A percentile compares a stretch with the other conserved stretches of the same genome.
Conservation (phyloP, 768 basidiomycete species). For the Neoboletus magnificus region DNA sequence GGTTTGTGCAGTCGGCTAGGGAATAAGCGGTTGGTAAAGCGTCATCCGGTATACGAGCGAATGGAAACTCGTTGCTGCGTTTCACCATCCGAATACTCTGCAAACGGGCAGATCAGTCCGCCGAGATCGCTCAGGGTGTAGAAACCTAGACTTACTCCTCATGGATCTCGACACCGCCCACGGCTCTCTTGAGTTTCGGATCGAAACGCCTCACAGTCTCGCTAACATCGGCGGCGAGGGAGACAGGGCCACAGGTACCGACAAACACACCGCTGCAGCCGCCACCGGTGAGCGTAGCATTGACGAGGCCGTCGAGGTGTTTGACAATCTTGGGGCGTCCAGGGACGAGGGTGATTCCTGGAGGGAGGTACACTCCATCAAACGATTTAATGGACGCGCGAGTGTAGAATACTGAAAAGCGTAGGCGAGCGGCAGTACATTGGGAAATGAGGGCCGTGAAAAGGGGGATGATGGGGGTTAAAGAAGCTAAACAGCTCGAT, state of each 20-base stretch:
- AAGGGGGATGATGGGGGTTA: conserved; percentile 48
- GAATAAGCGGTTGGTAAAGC: too few species aligned
- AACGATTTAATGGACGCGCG: conserved; percentile 34
- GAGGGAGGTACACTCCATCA: conserved; percentile 32
- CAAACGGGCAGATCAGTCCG: not conserved
- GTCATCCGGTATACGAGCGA: not conserved
- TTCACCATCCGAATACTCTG: conserved; percentile 15
- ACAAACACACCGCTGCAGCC: conserved; percentile 37
- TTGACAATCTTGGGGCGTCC: conserved; percentile 52
- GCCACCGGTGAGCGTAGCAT: conserved; percentile 37
- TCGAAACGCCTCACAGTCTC: conserved; percentile 34
- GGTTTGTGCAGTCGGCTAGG: not conserved
- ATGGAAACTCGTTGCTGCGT: not conserved
- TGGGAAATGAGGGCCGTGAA: conserved; percentile 46
- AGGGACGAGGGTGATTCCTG: conserved; percentile 43
- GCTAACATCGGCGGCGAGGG: conserved; percentile 32
- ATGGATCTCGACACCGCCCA: conserved; percentile 40
- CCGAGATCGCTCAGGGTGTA: not conserved
- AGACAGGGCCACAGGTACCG: conserved; percentile 40
- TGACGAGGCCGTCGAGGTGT: conserved; percentile 44
- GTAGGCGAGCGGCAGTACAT: conserved; percentile 42
- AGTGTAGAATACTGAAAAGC: conserved; percentile 56
- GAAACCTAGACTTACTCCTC: conserved; percentile 34
- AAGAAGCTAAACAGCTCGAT: conserved; percentile 32
- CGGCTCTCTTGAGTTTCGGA: conserved; percentile 19